These are phyloP conservation scores for Akanthomyces muscarius DNA, from an alignment of 2,329 filamentous ascomycete genomes.

Conservation along the genomic window DNA sequence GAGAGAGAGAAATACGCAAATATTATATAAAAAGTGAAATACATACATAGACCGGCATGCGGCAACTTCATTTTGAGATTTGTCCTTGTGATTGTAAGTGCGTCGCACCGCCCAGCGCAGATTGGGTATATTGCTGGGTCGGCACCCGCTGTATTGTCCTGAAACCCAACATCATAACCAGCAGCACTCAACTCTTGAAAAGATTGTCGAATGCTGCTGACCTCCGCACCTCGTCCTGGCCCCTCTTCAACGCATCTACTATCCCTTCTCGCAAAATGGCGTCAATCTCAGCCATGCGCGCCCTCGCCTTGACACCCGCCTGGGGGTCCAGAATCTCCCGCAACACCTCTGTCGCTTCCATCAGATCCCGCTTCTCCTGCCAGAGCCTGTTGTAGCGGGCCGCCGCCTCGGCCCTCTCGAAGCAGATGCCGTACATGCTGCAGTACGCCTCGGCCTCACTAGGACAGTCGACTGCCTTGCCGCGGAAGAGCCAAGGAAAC, in stretches of 20 bases:
- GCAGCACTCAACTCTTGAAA: neutral
- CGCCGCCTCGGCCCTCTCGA: conserved; percentile 21
- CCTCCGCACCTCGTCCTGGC: neutral
- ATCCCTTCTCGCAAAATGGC: neutral
- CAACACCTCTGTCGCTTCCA: conserved; percentile 12
- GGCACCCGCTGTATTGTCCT: neutral
- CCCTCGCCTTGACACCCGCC: conserved; percentile 9
- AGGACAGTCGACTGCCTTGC: conserved; percentile 42
- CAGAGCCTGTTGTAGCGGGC: conserved; percentile 12
- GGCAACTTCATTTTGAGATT: too few relatives aligned
- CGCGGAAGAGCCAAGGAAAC: conserved; percentile 31
- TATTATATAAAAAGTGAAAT: too few relatives aligned
- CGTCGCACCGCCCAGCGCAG: neutral
- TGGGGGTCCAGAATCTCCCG: conserved; percentile 8
- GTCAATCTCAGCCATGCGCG: conserved; percentile 10
- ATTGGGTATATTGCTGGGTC: neutral
- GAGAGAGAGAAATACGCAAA: too few relatives aligned
- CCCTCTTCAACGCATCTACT: neutral
- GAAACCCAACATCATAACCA: neutral
- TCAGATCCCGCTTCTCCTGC: conserved; percentile 10
- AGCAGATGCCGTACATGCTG: conserved; percentile 32
- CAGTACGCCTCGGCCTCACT: conserved; percentile 32
- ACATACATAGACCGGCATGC: too few relatives aligned
- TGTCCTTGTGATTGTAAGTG: too few relatives aligned
- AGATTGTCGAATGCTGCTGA: neutral